Evolutionary conservation across 2,329 filamentous ascomycete species (phyloP), one percentile per base, ranked within the genome.

Genomic region (Plectosphaerella sp.): DNA sequence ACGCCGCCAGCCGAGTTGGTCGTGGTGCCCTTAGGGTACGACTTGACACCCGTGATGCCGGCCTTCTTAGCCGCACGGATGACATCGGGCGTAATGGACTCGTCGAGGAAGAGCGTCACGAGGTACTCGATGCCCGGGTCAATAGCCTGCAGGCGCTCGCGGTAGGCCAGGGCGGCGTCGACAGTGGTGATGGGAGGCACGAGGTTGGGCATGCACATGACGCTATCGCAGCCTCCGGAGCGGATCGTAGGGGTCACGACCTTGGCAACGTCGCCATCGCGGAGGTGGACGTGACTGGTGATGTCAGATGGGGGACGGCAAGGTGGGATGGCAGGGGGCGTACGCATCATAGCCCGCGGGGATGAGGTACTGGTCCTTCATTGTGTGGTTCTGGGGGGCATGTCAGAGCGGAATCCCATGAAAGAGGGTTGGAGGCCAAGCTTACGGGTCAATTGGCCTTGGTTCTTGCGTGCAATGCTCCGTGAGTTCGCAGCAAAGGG

Each of bases 11-110:
- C 77, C 20, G 82, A 86, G 68, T 87, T 87, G 47, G 84, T 87
- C 2, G 83, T 87, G 3, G 82, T 80, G 10, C 82, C 80, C 71
- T 55, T 53, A 22, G 56, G 56, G 43, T 58, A 58, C 59, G 61
- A 62, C 45, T 91, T 91, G 47, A 91, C 82, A 33, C 87, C 87
- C 3, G 73, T 69, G 60, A 95, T 82, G 7, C 90, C 90, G 3
- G 85, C 83, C 51, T 78, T 76, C 57, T 87, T 86, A 43, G 91
- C 91, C 61, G 90, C 79, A 48, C 79, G 78, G 61, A 96, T 89
- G 11, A 83, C 82, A 20, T 84, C 80, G 5, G 86, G 83, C 0
- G 84, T 89, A 49, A 89, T 74, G 20, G 77, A 79, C 11, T 78
- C 72, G 63, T 89, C 84, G 55, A 79, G 71, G 62, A 83, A 91